A percentile compares a stretch with the other conserved stretches of the same genome.
Conservation (phyloP, 805 yeast genomes). For the Saturnispora kantuleensis region DNA sequence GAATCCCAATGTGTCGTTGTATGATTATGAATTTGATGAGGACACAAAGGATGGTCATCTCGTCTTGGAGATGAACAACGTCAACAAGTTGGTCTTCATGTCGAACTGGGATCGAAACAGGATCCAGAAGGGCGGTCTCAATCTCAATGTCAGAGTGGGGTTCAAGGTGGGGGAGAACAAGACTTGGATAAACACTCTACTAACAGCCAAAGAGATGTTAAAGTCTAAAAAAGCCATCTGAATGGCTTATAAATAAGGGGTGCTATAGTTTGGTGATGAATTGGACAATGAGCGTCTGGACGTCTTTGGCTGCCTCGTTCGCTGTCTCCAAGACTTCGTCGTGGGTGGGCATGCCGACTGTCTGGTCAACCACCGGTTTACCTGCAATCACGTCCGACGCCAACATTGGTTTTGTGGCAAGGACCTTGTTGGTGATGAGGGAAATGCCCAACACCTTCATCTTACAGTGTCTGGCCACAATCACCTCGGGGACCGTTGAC, state of each 20-base stretch:
- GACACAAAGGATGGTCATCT: constrained; percentile 47
- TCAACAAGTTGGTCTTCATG: constrained; percentile 50
- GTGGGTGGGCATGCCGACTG: constrained; percentile 78
- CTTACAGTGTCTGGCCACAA: constrained; percentile 84
- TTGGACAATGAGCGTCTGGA: constrained; percentile 56
- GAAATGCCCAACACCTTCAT: constrained; percentile 76
- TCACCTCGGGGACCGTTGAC: constrained; percentile 96
- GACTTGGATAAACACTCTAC: constrained; percentile 62
- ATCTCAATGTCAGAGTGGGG: constrained; percentile 25
- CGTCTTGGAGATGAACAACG: constrained; percentile 50
- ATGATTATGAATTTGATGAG: constrained; percentile 70
- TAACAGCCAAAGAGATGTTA: constrained; percentile 53
- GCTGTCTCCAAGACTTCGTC: constrained; percentile 87
- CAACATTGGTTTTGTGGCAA: constrained; percentile 57
- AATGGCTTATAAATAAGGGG: neutral
- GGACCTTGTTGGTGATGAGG: constrained; percentile 77
- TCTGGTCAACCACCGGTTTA: constrained; percentile 26
- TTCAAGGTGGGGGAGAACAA: constrained; percentile 38
- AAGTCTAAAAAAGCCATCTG: constrained; percentile 19
- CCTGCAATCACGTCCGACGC: constrained; percentile 37
- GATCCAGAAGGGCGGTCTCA: constrained; percentile 25
- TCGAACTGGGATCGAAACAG: constrained; percentile 31
- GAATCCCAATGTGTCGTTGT: constrained; percentile 56
- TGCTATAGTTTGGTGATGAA: constrained; percentile 29
- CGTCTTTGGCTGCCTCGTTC: constrained; percentile 69